Conservation (phyloP, 805 yeast species). For the Pichia cephalocereana region DNA sequence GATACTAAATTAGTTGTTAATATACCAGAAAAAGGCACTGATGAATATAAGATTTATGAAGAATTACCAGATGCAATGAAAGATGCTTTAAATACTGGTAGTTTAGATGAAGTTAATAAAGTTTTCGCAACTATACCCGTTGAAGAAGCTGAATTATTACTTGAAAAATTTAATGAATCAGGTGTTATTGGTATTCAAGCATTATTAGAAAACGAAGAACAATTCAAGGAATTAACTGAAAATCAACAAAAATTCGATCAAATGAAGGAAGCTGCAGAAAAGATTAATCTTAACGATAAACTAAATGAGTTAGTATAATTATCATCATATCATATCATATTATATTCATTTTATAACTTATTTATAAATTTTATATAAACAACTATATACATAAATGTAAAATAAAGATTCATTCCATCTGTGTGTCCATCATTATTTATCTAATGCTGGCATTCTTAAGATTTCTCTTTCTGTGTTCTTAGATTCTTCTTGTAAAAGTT, state of each 20-base stretch:
- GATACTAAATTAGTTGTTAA: constrained; percentile 62
- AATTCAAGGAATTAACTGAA: constrained; percentile 46
- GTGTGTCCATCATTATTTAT: constrained; percentile 4
- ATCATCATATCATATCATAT: neutral
- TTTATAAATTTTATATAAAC: no score
- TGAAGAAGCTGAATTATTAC: constrained; percentile 69
- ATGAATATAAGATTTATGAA: constrained; percentile 46
- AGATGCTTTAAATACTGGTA: constrained; percentile 61
- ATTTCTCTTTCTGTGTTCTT: constrained; percentile 63
- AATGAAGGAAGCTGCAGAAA: constrained; percentile 9
- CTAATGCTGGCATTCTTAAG: constrained; percentile 77
- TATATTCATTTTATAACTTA: no score
- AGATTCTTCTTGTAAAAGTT: constrained; percentile 60
- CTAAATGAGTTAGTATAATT: neutral
- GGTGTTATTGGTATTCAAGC: constrained; percentile 81
- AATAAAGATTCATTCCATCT: no score
- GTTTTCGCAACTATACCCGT: constrained; percentile 68
- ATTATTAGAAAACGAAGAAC: constrained; percentile 60
- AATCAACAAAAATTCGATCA: constrained; percentile 19
- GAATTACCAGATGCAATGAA: constrained; percentile 55
- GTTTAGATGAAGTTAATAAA: constrained; percentile 71
- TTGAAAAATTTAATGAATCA: constrained; percentile 68
- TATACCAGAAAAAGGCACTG: constrained; percentile 52
- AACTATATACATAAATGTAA: no score
- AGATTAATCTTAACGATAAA: constrained; percentile 5